phyloP scores from a whole-genome alignment of 371 early-diverging fungal genomes.

The Haplosporangium sp. region DNA sequence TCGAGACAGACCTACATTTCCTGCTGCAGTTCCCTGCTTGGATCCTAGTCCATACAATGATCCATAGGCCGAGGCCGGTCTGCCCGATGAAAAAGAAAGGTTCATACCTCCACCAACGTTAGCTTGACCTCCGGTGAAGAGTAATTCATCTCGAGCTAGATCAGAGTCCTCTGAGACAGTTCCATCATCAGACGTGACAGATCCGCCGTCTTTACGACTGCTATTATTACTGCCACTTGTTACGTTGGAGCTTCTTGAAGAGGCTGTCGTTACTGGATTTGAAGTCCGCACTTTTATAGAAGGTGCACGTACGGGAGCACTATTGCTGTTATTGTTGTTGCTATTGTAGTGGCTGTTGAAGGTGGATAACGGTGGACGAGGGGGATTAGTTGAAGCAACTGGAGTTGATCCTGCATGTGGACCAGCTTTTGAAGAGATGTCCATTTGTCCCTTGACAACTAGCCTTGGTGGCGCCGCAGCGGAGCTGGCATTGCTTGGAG shows the following conservation, averaged over 20 bases:
- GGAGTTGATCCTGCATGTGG: conserved; percentile 10
- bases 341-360: neutral
- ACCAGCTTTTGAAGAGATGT: conserved; percentile 26
- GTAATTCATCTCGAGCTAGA: conserved; percentile 36
- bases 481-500: conserved; percentile 1
- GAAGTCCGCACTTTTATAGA: conserved; percentile 27
- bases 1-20: conserved; percentile 1
- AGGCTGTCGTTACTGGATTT: conserved; percentile 28
- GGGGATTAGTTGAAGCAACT: conserved; percentile 6
- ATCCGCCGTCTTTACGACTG: conserved; percentile 24
- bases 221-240: conserved; percentile 4
- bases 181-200: conserved; percentile 43
- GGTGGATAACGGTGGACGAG: neutral
- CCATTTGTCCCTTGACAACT: conserved; percentile 42
- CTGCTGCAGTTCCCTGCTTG: conserved; percentile 3
- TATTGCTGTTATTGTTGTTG: conserved; percentile 5
- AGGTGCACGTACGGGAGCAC: conserved; percentile 12
- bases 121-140: conserved; percentile 38
- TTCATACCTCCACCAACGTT: conserved; percentile 21
- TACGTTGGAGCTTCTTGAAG: conserved; percentile 20
- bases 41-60: neutral
- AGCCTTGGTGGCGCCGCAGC: conserved; percentile 28
- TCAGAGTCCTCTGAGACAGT: conserved; percentile 45
- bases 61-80: conserved; percentile 12
- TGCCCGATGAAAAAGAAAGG: conserved; percentile 15